Evolutionary conservation across 2,329 filamentous ascomycete species (phyloP), one percentile per base, ranked within the genome.

Genomic region (Epichloe sylvatica): DNA sequence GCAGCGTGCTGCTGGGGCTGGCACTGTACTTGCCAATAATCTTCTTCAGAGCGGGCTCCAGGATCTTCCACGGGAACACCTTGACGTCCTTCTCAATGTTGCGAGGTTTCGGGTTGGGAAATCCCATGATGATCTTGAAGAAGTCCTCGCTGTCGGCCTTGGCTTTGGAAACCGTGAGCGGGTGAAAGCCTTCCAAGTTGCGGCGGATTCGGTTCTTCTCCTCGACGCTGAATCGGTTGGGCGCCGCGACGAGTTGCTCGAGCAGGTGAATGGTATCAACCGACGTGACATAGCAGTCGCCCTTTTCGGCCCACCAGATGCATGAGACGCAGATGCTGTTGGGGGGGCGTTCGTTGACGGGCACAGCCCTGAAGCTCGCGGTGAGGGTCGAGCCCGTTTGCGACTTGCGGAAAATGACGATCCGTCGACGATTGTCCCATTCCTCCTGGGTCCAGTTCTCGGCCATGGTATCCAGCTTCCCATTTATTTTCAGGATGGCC

Each of bases 51-150:
- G 92, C 91, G 52, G 81, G 78, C 45, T 80, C 78, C 42, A 98
- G 75, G 52, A 92, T 87, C 67, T 89, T 92, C 92, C 92, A 98
- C 4, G 89, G 84, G 62, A 97, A 98, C 12, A 97, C 92, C 70
- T 98, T 98, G 63, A 98, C 90, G 61, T 97, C 91, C 71, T 98
- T 98, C 72, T 97, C 92, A 56, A 98, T 98, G 62, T 97, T 96
- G 54, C 92, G 78, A 17, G 92, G 92, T 68, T 97, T 97, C 2
- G 92, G 92, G 53, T 84, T 86, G 12, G 89, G 88, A 62, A 97
- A 97, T 1, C 81, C 87, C 92, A 98, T 98, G 69, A 98, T 97
- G 59, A 96, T 77, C 71, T 96, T 96, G 80, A 97, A 97, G 67
- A 97, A 97, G 49, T 94, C 88, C 65, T 97, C 91, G 63, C 86